Percentiles rank a stretch among this genome's conserved stretches.
These are phyloP conservation scores for Cajanus cajan DNA, from an alignment of 306 rosid species.

Conservation along the genomic window DNA sequence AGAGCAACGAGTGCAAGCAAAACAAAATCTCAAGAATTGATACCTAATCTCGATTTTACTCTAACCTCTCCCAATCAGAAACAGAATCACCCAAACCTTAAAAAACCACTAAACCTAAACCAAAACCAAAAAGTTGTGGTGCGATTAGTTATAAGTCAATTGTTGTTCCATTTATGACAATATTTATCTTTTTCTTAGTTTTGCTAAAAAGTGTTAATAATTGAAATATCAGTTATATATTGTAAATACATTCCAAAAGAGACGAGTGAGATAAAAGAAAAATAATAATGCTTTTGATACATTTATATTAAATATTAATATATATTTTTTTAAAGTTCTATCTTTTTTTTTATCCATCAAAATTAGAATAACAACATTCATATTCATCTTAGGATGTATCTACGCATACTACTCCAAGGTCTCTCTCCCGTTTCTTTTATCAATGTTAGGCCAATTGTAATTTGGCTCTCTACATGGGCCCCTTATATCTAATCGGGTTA, in stretches of 20 bases:
- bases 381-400: no score
- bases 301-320: background rate
- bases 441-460: background rate
- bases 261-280: no score
- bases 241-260: background rate
- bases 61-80: background rate
- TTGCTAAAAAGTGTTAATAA: background rate
- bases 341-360: no score
- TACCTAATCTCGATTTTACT: background rate
- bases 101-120: background rate
- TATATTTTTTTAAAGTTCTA: no score
- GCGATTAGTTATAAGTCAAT: background rate
- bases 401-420: no score
- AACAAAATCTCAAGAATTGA: background rate
- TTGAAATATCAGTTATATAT: background rate
- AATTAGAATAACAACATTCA: no score
- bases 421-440: background rate
- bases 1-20: background rate
- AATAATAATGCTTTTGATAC: background rate
- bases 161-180: background rate
- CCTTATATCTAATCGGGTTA: background rate
- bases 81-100: background rate
- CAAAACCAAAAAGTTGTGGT: background rate
- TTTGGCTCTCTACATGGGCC: background rate
- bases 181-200: background rate